Base-by-base conservation (phyloP, 345 rosid species). In the Capsella bursapastoris region DNA sequence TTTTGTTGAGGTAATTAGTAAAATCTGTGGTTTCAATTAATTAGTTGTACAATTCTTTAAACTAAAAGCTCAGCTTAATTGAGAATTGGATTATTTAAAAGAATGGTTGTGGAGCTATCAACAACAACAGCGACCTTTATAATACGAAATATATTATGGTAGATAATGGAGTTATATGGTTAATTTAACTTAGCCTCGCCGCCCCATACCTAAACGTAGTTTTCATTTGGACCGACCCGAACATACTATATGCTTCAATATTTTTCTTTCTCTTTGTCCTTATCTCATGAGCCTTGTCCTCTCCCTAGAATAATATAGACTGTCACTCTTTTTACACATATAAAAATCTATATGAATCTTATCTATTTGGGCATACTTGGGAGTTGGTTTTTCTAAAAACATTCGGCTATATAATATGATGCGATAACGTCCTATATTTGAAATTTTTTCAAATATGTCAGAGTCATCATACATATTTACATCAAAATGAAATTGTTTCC, bases 201-300 rank as follows among this genome's bases (percentile, higher is more conserved):
- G 84, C 81, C 85, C 82, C 81, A 82, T 81, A 69, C 66, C 75
- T 55, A 76, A 62, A 76, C 43, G 68, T 76, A 37, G 75, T 31
- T 76, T 69, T 76, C 75, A 63, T 47, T 69, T 55, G 66, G 75
- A 70, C 80, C 80, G 75, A 76, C 75, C 64, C 57, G 56, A 34
- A 34, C 63, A 69, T 53, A 45, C n/a, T 29, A 62, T 69, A 53
- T 62, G 18, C 51, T 48, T 55, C 49, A 61, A 2, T 27, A 4
- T 67, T 50, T 22, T 40, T 13, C 10, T 76, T 77, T 76, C 71
- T 52, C 14, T 27, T 22, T 76, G 65, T 69, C 83, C 83, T 80
- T 63, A 55, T 69, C 71, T 70, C 75, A 76, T 18, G 70, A 76
- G 71, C 80, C 75, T 63, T 70, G 80, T 76, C 71, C 75, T 63